Base-by-base conservation (phyloP, 75 land plant species). In the Sequoia sempervirens region DNA sequence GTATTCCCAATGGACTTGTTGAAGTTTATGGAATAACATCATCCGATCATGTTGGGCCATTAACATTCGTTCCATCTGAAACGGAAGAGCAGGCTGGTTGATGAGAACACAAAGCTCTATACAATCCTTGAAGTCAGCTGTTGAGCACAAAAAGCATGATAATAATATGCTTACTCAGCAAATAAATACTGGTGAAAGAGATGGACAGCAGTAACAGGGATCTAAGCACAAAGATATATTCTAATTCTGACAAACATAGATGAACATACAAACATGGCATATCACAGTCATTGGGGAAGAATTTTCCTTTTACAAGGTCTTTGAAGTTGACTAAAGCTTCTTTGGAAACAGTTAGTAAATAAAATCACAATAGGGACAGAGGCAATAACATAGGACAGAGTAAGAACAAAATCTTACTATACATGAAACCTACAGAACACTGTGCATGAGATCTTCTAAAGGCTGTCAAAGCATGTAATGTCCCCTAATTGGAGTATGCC, bases 11-110 rank as follows among this genome's bases (percentile, higher is more conserved):
- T 56, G 90, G 85, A 5, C 80, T 96, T 85, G 92, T 83, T 30
- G 89, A 93, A 88, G 88, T 82, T 40, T 81, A 88, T 23, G 87
- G 85, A 2, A 80, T 97, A 37, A 93, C 96, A 14, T 88, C 87
- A 79, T 50, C 82, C n/a, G 78, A 68, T 17, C 76, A 83, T 72
- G 18, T 92, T 14, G 93, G 93, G 83, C 99, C 99, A 14, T 82
- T 93, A 83, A 98, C 99, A 32, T 93, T 97, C 90, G 84, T 94
- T 50, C 69, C 87, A 2, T 98, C 98, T 54, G 93, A 90, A 79
- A 78, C 86, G 32, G 98, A 96, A 72, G 99, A 97, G 81, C 95
- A 96, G 98, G 99, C n/a, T n/a, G n/a, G n/a, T n/a, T n/a, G n/a
- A n/a, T n/a, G n/a, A n/a, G n/a, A n/a, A n/a, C n/a, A n/a, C n/a